phyloP scores from a whole-genome alignment of 106 monocot species.

The Amphibolis antarctica region DNA sequence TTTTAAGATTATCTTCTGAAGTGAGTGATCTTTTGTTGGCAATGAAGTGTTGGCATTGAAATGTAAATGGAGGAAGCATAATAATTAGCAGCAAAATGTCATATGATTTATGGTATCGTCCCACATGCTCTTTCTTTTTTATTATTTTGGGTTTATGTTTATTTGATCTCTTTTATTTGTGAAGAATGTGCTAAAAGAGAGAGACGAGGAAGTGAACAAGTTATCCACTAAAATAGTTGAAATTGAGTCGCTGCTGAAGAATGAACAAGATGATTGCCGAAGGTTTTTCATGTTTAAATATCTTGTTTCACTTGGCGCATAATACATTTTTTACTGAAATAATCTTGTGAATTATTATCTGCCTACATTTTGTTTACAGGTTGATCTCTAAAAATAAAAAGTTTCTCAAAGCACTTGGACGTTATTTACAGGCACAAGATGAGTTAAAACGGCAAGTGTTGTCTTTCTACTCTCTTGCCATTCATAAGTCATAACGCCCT shows the following conservation, averaged over 20 bases:
- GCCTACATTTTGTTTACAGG: slow-evolving; percentile 6
- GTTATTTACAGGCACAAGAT: slow-evolving; percentile 16
- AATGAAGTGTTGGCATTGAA: no score
- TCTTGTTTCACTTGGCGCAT: background rate
- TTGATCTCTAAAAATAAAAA: slow-evolving; percentile 22
- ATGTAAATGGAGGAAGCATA: no score
- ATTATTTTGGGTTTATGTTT: background rate
- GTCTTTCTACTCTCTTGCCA: background rate
- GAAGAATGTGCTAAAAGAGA: slow-evolving; percentile 8
- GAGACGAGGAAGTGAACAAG: slow-evolving; percentile 15
- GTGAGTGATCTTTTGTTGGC: no score
- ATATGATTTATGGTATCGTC: no score
- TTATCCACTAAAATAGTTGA: slow-evolving; percentile 17
- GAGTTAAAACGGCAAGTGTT: slow-evolving; percentile 19
- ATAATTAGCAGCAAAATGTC: no score
- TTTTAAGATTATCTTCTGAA: no score
- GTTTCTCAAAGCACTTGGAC: slow-evolving; percentile 20
- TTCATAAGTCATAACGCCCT: no score
- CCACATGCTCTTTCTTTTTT: background rate
- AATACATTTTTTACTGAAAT: background rate
- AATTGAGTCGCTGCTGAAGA: slow-evolving; percentile 12
- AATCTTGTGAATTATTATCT: background rate
- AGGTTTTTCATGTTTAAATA: slow-evolving; percentile 2
- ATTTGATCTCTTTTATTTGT: background rate
- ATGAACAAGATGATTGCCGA: slow-evolving; percentile 18